Evolutionary conservation across 2,329 filamentous ascomycete species (phyloP).

Genomic region (Colletotrichum neosansevieriae): DNA sequence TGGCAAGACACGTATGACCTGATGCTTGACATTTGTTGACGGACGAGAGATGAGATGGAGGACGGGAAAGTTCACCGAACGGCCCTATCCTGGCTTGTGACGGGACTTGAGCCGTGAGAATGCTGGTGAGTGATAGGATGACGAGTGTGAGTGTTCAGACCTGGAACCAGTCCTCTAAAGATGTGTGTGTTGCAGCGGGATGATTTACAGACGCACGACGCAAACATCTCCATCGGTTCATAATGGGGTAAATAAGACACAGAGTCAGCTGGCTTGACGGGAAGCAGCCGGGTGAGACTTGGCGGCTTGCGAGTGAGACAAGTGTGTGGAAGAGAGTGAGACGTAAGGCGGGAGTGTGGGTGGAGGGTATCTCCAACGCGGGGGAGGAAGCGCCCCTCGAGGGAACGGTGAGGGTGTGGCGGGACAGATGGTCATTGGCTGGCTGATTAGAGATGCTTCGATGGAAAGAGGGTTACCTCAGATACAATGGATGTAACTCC

Average conservation of each 20-base stretch:
- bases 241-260: neutral
- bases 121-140: neutral
- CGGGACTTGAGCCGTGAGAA: neutral
- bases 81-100: constrained; percentile 15
- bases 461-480: neutral
- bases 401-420: constrained; percentile 1
- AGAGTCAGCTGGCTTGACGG: constrained; percentile 1
- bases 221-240: neutral
- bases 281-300: neutral
- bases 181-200: neutral
- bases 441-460: neutral
- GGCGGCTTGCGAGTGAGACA: neutral
- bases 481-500: neutral
- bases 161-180: neutral
- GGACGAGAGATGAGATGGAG: constrained; percentile 8
- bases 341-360: neutral
- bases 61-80: constrained; percentile 19
- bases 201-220: neutral
- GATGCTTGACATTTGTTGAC: neutral
- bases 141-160: neutral
- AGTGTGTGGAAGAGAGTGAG: neutral
- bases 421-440: constrained; percentile 16
- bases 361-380: no score
- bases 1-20: neutral
- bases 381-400: neutral